These are phyloP conservation scores for Magnusiomyces tetraspermus DNA, from an alignment of 1,139 yeast genomes.

Conservation along the genomic window DNA sequence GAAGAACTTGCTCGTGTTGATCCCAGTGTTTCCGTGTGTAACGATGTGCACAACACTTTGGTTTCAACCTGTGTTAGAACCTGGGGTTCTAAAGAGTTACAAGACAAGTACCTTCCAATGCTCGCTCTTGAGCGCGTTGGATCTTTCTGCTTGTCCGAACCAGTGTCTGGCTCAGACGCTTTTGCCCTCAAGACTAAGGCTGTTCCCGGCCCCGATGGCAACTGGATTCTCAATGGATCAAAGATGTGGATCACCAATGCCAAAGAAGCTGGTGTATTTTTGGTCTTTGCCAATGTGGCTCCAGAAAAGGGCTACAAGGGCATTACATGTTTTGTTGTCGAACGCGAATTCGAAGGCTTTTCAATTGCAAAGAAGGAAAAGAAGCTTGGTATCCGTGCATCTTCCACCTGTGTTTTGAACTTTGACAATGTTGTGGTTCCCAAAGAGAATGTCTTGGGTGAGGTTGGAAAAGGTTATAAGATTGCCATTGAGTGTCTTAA, in stretches of 20 bases:
- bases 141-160: slow-evolving; percentile 36
- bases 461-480: slow-evolving; percentile 39
- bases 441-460: slow-evolving; percentile 36
- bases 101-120: slow-evolving; percentile 35
- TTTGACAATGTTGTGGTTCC: slow-evolving; percentile 38
- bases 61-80: slow-evolving; percentile 37
- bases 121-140: slow-evolving; percentile 35
- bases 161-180: slow-evolving; percentile 40
- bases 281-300: slow-evolving; percentile 36
- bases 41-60: slow-evolving; percentile 39
- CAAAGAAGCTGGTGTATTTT: slow-evolving; percentile 37
- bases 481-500: slow-evolving; percentile 38
- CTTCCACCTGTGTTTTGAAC: slow-evolving; percentile 37
- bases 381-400: slow-evolving; percentile 38
- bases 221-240: slow-evolving; percentile 33
- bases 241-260: slow-evolving; percentile 43
- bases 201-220: slow-evolving; percentile 31
- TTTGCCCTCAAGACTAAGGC: slow-evolving; percentile 37
- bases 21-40: slow-evolving; percentile 37
- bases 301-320: slow-evolving; percentile 39
- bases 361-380: slow-evolving; percentile 39
- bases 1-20: slow-evolving; percentile 40
- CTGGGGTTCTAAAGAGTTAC: slow-evolving; percentile 33
- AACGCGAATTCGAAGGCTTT: slow-evolving; percentile 33
- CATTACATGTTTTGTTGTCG: slow-evolving; percentile 39